These are phyloP conservation scores for Metschnikowia borealis DNA, from an alignment of 805 yeast genomes.

Conservation along the genomic window DNA sequence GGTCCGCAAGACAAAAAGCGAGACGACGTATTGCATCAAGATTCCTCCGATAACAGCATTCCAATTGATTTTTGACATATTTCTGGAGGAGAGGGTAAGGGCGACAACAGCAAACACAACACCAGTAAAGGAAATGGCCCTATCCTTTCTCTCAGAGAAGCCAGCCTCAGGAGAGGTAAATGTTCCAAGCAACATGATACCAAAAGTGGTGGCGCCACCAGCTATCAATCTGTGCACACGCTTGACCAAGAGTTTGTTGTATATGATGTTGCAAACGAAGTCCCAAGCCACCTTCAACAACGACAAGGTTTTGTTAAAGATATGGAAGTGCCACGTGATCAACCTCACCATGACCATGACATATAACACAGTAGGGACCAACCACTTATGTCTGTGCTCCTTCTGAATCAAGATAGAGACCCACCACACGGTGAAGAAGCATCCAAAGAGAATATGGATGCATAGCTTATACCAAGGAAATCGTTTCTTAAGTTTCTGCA, in stretches of 20 bases:
- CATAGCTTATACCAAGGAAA: constrained; percentile 17
- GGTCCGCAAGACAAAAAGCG: constrained; percentile 59
- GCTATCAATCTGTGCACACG: constrained; percentile 35
- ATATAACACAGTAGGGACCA: constrained; percentile 55
- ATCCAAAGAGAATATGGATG: constrained; percentile 18
- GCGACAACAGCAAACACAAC: constrained; percentile 42
- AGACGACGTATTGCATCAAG: constrained; percentile 56
- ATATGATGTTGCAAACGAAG: constrained; percentile 28
- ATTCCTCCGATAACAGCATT: constrained; percentile 57
- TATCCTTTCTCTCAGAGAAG: constrained; percentile 46
- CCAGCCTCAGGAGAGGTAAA: constrained; percentile 47
- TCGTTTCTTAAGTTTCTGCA: constrained; percentile 11
- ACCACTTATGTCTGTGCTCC: constrained; percentile 49
- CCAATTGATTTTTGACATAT: constrained; percentile 48
- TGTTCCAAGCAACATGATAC: constrained; percentile 50
- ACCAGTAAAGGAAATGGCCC: constrained; percentile 58
- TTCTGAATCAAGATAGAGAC: constrained; percentile 49
- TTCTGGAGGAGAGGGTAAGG: constrained; percentile 44
- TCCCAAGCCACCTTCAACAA: constrained; percentile 22
- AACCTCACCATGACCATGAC: constrained; percentile 47
- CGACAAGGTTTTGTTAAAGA: constrained; percentile 15
- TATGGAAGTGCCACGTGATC: constrained; percentile 46
- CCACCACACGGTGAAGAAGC: constrained; percentile 40
- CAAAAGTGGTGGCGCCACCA: constrained; percentile 44
- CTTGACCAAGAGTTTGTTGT: constrained; percentile 39